A percentile compares a stretch with the other conserved stretches of the same genome.
Evolutionary conservation across 176 grass and related monocot genomes (phyloP).

Genomic region (Aegilops tauschii): DNA sequence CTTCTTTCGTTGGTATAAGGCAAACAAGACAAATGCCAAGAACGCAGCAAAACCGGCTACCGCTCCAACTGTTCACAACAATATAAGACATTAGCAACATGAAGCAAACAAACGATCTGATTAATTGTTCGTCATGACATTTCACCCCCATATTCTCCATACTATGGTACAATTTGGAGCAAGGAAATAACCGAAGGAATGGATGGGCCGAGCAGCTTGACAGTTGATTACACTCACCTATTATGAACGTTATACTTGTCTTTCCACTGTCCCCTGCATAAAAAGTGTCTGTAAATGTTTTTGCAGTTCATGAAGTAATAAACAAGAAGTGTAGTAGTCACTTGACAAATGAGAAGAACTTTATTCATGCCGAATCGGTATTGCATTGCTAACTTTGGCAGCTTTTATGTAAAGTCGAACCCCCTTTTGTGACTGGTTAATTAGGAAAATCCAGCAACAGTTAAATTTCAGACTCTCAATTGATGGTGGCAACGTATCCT

Average conservation of each 20-base stretch:
- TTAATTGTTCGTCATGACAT: no score
- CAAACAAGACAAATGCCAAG: not conserved
- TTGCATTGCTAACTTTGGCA: not conserved
- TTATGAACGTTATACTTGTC: not conserved
- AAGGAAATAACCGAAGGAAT: not conserved
- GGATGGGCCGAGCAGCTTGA: not conserved
- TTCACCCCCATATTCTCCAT: no score
- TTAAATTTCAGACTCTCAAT: not conserved
- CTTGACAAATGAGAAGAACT: no score
- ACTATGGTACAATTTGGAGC: not conserved
- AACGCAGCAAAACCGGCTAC: not conserved
- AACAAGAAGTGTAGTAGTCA: not conserved
- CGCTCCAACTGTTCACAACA: conserved; percentile 32
- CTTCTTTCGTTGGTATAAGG: conserved; percentile 37
- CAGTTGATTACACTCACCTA: conserved; percentile 7
- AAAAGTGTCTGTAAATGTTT: conserved; percentile 10
- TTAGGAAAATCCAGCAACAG: not conserved
- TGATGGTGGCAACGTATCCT: not conserved
- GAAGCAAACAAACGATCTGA: no score
- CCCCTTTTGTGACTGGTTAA: not conserved
- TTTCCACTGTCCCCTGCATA: not conserved
- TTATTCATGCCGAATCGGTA: no score
- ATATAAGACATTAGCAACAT: not conserved
- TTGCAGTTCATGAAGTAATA: not conserved
- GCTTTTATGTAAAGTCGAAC: not conserved